Evolutionary conservation across 164 flowering plant species (phyloP).

Genomic region (Kalanchoe fedtschenkoi): DNA sequence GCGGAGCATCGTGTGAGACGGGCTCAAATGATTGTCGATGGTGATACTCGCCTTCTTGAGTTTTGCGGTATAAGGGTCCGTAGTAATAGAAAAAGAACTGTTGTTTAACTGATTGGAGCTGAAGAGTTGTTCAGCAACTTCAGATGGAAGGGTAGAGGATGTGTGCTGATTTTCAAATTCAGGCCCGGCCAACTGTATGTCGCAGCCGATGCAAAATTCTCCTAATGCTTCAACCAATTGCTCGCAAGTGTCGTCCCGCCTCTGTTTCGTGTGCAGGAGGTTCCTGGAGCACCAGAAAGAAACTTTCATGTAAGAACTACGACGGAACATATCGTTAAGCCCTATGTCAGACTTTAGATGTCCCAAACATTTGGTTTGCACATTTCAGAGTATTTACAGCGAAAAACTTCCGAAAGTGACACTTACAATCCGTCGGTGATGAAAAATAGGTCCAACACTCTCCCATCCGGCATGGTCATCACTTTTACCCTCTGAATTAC

Average conservation of each 20-base stretch:
- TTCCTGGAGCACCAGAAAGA: constrained; percentile 15
- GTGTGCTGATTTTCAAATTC: constrained; percentile 21
- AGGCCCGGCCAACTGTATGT: constrained; percentile 32
- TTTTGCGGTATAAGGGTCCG: constrained; percentile 8
- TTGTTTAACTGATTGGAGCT: constrained; percentile 12
- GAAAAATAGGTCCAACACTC: constrained; percentile 65
- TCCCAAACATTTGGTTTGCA: too few relatives aligned
- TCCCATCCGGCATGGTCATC: constrained; percentile 71
- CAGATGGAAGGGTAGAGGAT: constrained; percentile 24
- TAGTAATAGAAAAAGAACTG: constrained; percentile 5
- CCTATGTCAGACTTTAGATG: too few relatives aligned
- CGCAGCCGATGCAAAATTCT: constrained; percentile 22
- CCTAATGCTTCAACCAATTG: constrained; percentile 20
- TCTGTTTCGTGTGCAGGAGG: constrained; percentile 24
- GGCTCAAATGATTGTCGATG: constrained; percentile 33
- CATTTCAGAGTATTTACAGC: too few relatives aligned
- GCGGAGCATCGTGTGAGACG: constrained; percentile 37
- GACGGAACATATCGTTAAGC: neutral
- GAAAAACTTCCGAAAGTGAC: too few relatives aligned
- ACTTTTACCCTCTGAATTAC: constrained; percentile 67
- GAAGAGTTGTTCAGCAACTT: constrained; percentile 26
- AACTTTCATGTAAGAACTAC: neutral
- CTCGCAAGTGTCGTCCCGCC: constrained; percentile 20
- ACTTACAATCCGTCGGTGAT: constrained; percentile 56
- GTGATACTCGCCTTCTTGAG: constrained; percentile 19